Percentiles rank a stretch among this genome's conserved stretches.
Evolutionary conservation across 495 filamentous ascomycete species (phyloP).

Genomic region (Annulohypoxylon stygium): DNA sequence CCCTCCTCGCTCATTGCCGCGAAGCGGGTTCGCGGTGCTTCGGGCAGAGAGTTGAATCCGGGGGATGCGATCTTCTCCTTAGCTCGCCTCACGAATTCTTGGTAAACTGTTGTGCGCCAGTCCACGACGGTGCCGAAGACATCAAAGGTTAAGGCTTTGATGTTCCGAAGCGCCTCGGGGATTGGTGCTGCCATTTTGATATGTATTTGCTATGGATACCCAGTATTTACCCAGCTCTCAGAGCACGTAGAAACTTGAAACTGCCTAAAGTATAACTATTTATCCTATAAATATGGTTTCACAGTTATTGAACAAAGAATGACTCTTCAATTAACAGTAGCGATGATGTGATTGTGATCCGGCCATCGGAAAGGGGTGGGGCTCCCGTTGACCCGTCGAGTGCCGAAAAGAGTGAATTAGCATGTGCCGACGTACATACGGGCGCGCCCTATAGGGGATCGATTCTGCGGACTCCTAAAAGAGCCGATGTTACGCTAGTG

Average conservation of each 20-base stretch:
- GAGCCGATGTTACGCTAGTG: not conserved
- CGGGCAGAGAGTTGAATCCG: constrained; percentile 55
- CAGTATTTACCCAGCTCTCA: not conserved
- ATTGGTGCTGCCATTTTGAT: constrained; percentile 29
- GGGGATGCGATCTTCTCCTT: constrained; percentile 54
- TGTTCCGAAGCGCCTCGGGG: constrained; percentile 35
- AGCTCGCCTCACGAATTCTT: constrained; percentile 65
- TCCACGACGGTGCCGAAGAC: constrained; percentile 84
- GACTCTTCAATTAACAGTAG: not conserved
- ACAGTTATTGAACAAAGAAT: not conserved
- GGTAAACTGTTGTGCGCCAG: constrained; percentile 73
- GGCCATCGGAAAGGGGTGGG: constrained; percentile 31
- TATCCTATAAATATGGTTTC: not conserved
- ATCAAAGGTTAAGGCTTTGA: constrained; percentile 67
- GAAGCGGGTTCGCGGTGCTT: constrained; percentile 61
- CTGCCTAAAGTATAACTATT: not conserved
- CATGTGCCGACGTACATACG: constrained; percentile 19
- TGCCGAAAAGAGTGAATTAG: not conserved
- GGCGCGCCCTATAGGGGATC: constrained; percentile 1
- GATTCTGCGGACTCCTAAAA: not conserved
- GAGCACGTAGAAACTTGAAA: not conserved
- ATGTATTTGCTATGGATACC: not conserved
- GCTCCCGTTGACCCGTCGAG: constrained; percentile 17
- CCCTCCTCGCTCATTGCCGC: constrained; percentile 64
- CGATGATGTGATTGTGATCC: constrained; percentile 32